Base-by-base conservation (phyloP, 805 yeast genomes). In the Pichia pseudocactophila region DNA sequence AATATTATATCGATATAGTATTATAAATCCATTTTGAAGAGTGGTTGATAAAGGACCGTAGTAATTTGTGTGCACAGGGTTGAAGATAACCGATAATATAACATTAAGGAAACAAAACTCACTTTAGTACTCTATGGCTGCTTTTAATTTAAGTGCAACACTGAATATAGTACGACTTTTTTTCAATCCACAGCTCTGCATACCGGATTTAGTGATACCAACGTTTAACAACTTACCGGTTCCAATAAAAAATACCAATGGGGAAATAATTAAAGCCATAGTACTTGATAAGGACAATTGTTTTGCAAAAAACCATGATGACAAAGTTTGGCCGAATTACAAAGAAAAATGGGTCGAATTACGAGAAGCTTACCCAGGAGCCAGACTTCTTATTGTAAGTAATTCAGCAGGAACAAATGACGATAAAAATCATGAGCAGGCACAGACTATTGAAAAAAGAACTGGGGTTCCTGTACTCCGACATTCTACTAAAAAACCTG, bases 201-300 rank as follows among this genome's bases (percentile, higher is more conserved):
- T 79, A 18, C 96, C 96, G 0, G 83, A 80, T 39, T 57, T 83
- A 3, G 73, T 80, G 0, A 57, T 82, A 3, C 85, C 92, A 0
- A 55, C 52, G 8, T 62, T 63, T 44, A 55, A 54, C 43, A 50
- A 58, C 6, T 38, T 61, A 4, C 64, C 63, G 0, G 42, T 53
- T 5, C 62, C 61, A 8, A 5, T 22, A 22, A 22, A 6, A 5
- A 3, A 10, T 57, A 3, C 19, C 41, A 1, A 30, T 52, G 15
- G 52, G 53, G 8, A 50, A 49, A 2, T 45, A 5, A 82, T 85
- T 44, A 80, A 76, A 54, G 95, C 88, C 0, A 71, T 89, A 2
- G 90, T 92, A 0, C 66, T 92, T 20, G 98, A 92, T 57, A 92
- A 92, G 59, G 98, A 92, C 63, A 92, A 92, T 60, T 90, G 97